Conservation (phyloP, 2,329 filamentous ascomycete species). For the Arthrobotrys megalospora region DNA sequence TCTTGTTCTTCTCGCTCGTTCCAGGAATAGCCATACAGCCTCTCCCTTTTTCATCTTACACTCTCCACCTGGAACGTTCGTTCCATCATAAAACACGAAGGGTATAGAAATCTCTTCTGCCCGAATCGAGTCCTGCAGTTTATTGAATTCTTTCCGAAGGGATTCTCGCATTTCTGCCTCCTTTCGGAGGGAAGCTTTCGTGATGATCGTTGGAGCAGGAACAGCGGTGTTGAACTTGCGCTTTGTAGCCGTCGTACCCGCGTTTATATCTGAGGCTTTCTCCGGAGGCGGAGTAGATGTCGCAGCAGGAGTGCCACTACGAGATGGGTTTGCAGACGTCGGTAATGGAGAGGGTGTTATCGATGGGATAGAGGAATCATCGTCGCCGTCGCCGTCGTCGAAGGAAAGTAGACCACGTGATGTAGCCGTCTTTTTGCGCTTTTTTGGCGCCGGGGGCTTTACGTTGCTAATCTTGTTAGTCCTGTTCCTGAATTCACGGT, state of each 20-base stretch:
- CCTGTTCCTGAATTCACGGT: slow-evolving; percentile 23
- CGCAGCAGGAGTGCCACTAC: slow-evolving; percentile 42
- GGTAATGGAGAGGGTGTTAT: slow-evolving; percentile 56
- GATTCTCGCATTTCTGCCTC: slow-evolving; percentile 84
- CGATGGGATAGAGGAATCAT: slow-evolving; percentile 48
- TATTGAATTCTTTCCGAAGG: slow-evolving; percentile 83
- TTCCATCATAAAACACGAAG: slow-evolving; percentile 97
- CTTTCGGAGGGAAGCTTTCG: slow-evolving; percentile 81
- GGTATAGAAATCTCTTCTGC: slow-evolving; percentile 90
- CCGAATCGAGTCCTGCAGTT: slow-evolving; percentile 87
- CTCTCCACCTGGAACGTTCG: slow-evolving; percentile 82
- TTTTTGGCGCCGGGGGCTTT: slow-evolving; percentile 60
- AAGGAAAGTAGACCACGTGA: slow-evolving; percentile 58
- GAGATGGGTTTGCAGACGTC: slow-evolving; percentile 47
- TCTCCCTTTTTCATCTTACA: slow-evolving; percentile 92
- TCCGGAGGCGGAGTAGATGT: slow-evolving; percentile 44
- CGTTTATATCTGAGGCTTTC: slow-evolving; percentile 52
- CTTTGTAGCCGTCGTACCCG: not conserved
- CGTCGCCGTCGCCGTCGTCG: slow-evolving; percentile 49
- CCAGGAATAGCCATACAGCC: slow-evolving; percentile 90
- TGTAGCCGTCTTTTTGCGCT: slow-evolving; percentile 60
- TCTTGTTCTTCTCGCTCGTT: slow-evolving; percentile 75
- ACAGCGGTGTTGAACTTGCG: slow-evolving; percentile 70
- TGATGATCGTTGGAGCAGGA: slow-evolving; percentile 80
- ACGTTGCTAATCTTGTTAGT: slow-evolving; percentile 61